phyloP scores from a whole-genome alignment of 2,329 filamentous ascomycete species.

The Dactylella cylindrospora region DNA sequence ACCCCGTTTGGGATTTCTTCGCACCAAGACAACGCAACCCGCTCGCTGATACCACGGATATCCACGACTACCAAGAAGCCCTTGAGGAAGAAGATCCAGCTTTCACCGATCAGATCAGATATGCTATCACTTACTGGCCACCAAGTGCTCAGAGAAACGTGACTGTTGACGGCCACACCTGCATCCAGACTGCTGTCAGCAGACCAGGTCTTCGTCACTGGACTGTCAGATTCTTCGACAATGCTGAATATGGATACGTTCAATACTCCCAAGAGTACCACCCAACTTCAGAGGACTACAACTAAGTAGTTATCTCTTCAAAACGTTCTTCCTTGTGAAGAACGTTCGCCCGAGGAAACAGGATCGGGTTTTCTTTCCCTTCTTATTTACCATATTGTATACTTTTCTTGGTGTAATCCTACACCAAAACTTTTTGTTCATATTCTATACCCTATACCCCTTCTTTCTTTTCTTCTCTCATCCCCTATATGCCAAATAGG shows the following conservation, averaged over 20 bases:
- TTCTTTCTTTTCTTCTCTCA: background rate
- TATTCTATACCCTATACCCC: background rate
- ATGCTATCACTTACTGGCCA: slow-evolving; percentile 20
- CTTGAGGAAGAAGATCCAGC: too few relatives aligned
- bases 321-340: background rate
- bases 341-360: background rate
- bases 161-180: slow-evolving; percentile 17
- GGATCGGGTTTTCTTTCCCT: background rate
- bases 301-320: background rate
- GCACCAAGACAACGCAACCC: slow-evolving; percentile 23
- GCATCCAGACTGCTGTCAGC: slow-evolving; percentile 23
- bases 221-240: slow-evolving; percentile 24
- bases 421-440: background rate
- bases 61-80: slow-evolving; percentile 7
- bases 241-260: slow-evolving; percentile 7
- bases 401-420: background rate
- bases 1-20: slow-evolving; percentile 29
- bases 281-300: background rate
- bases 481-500: too few relatives aligned
- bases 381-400: background rate
- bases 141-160: slow-evolving; percentile 5
- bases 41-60: slow-evolving; percentile 23
- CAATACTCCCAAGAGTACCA: slow-evolving; percentile 8
- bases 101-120: slow-evolving; percentile 8
- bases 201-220: slow-evolving; percentile 30